Percentiles rank a stretch among this genome's conserved stretches.
Conservation (phyloP, 164 flowering plant genomes). For the Liquidambar formosana region DNA sequence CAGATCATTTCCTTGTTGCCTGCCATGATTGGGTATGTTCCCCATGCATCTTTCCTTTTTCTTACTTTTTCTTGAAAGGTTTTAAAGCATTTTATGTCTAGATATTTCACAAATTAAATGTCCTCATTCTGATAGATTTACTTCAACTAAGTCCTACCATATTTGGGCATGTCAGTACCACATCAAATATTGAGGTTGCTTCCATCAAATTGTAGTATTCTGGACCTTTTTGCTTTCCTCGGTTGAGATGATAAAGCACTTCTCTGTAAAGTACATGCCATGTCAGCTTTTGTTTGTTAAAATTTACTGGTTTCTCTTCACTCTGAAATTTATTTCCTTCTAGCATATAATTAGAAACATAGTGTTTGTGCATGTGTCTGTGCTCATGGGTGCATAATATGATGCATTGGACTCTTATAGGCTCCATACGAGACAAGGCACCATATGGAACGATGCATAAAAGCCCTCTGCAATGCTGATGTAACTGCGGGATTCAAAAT, state of each 20-base stretch:
- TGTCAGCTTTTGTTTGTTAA: neutral
- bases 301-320: neutral
- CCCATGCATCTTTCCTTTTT: neutral
- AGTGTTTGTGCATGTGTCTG: neutral
- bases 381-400: neutral
- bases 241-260: too few relatives aligned
- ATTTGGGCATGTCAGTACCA: neutral
- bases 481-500: constrained; percentile 62
- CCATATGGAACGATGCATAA: constrained; percentile 71
- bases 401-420: constrained; percentile 22
- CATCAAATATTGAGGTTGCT: neutral
- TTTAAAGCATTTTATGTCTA: neutral
- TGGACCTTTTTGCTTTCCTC: too few relatives aligned
- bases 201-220: neutral
- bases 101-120: neutral
- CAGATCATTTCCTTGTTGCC: constrained; percentile 65
- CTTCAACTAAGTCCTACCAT: neutral
- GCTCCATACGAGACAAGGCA: constrained; percentile 73
- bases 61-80: neutral
- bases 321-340: neutral
- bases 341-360: neutral
- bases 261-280: neutral
- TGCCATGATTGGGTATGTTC: constrained; percentile 68
- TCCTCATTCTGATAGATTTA: neutral
- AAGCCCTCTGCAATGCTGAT: constrained; percentile 76